Evolutionary conservation across 345 rosid genomes (phyloP), one percentile per base, ranked within the genome.

Genomic region (Turritis glabra): DNA sequence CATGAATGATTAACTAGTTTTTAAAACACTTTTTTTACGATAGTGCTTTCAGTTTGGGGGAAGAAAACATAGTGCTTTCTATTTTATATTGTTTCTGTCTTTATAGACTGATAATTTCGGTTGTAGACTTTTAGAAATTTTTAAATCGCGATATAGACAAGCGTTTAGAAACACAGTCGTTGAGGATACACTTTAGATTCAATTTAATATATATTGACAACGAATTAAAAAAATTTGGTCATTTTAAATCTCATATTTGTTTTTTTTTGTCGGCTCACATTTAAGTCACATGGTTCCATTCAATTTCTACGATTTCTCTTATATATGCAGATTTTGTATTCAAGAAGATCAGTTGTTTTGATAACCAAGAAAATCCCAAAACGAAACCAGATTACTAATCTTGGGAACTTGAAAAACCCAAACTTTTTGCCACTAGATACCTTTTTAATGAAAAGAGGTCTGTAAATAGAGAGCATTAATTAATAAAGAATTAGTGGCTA

Each of bases 101-200:
- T 41, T 62, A 8, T 62, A 62, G 51, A 46, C 27, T 64, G 46
- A 46, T 64, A 29, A 64, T 62, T 41, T 61, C 5, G 5, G 51
- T 40, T 40, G 51, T 40, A 25, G 15, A 61, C 50, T 61, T 37
- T 58, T 59, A 9, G 3, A 8, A 8, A 9, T 2, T 4, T 29
- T 26, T 55, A n/a, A 30, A 29, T 55, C 14, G 7, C 14, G 22
- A 27, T 55, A 29, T 29, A n/a, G n/a, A n/a, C n/a, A n/a, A n/a
- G n/a, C 21, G 21, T 44, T 44, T 44, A 27, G 30, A 25, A 26
- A 54, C 37, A 52, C 17, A 55, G 29, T 9, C 60, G 60, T n/a
- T 55, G 5, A 18, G 1, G 7, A 54, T 54, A 15, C 19, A 14
- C 35, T 26, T 14, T 25, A 25, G 25, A 3, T 23, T 52, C 1